phyloP scores from a whole-genome alignment of 1,284 basidiomycete genomes.

The Irpex lacteus region DNA sequence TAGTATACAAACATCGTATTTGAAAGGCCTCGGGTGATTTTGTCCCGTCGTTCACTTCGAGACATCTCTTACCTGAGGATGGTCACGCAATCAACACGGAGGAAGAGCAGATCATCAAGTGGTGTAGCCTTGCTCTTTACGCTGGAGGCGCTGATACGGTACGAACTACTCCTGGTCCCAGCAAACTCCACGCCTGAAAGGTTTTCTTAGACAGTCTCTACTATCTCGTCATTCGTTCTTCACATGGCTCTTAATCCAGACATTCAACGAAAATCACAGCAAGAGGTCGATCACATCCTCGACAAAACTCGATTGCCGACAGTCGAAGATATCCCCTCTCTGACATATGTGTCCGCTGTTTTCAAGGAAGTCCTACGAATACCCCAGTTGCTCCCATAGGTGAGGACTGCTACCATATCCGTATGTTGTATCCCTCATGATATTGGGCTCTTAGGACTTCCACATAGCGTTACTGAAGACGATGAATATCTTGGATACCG shows the following conservation, averaged over 20 bases:
- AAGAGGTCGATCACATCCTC: background rate
- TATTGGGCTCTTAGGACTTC: too few relatives aligned
- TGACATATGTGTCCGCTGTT: background rate
- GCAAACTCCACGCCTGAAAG: background rate
- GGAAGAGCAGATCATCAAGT: background rate
- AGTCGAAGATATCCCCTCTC: background rate
- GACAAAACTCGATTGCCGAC: background rate
- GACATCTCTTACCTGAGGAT: too few relatives aligned
- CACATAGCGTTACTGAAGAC: background rate
- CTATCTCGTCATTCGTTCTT: constrained; percentile 15
- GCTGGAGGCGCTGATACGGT: background rate
- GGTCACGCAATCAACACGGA: background rate
- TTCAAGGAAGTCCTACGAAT: background rate
- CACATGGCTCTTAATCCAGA: constrained; percentile 21
- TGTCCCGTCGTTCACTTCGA: too few relatives aligned
- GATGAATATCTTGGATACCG: background rate
- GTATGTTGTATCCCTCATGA: too few relatives aligned
- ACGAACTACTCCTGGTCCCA: background rate
- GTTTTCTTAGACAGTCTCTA: background rate
- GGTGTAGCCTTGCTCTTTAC: background rate
- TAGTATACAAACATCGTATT: too few relatives aligned
- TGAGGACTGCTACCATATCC: background rate
- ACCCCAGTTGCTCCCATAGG: background rate
- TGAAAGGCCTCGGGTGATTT: too few relatives aligned
- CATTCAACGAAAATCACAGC: constrained; percentile 4